These are phyloP conservation scores for Gilbertella persicaria DNA, from an alignment of 371 early-diverging fungal species.

Conservation along the genomic window DNA sequence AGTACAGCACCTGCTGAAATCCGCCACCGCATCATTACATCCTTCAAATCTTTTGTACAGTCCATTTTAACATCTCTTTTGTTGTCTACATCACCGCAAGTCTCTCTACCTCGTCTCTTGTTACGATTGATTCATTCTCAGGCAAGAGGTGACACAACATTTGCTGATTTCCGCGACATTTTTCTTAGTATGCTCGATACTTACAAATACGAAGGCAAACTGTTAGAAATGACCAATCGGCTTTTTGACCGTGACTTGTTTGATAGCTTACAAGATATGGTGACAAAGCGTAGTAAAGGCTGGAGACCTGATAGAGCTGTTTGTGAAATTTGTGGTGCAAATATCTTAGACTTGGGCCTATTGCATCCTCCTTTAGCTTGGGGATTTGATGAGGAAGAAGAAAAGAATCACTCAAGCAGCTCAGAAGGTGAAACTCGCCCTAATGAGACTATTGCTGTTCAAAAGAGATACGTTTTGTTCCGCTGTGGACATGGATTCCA, in stretches of 20 bases:
- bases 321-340: constrained; percentile 61
- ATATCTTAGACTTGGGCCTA: constrained; percentile 48
- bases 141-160: constrained; percentile 56
- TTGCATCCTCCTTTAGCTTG: constrained; percentile 40
- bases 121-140: constrained; percentile 65
- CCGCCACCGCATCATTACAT: constrained; percentile 46
- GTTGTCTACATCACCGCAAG: constrained; percentile 67
- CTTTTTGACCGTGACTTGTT: constrained; percentile 69
- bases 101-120: constrained; percentile 67
- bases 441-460: not conserved
- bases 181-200: constrained; percentile 78
- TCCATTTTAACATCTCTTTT: constrained; percentile 64
- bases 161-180: constrained; percentile 75
- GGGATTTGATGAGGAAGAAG: constrained; percentile 14
- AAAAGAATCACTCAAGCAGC: not conserved
- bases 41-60: constrained; percentile 67
- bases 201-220: constrained; percentile 74
- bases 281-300: constrained; percentile 56
- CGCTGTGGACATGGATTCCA: constrained; percentile 67
- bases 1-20: constrained; percentile 21
- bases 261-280: constrained; percentile 58
- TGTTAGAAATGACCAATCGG: constrained; percentile 72
- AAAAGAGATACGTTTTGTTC: constrained; percentile 50
- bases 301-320: constrained; percentile 63
- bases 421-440: not conserved